Evolutionary conservation across 257 asterid species (phyloP).

Genomic region (Eustoma russellianum): DNA sequence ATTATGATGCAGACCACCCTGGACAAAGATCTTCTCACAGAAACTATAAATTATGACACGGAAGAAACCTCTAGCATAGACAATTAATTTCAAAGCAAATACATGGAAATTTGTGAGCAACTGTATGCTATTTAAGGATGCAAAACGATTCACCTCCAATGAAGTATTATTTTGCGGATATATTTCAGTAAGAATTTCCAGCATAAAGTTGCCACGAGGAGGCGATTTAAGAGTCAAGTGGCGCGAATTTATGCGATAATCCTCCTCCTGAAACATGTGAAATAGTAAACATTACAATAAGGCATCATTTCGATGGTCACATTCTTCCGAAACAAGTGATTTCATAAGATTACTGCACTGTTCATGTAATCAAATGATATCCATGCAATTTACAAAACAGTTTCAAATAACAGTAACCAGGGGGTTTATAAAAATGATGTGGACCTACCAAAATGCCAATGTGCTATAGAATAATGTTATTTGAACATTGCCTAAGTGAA

Average conservation of each 20-base stretch:
- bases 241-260: conserved; percentile 51
- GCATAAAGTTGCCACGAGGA: conserved; percentile 58
- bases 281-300: background rate
- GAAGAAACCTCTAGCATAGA: too few relatives aligned
- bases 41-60: too few relatives aligned
- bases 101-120: background rate
- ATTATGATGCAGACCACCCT: too few relatives aligned
- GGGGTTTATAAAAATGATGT: too few relatives aligned
- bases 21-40: too few relatives aligned
- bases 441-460: too few relatives aligned
- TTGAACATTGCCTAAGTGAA: too few relatives aligned
- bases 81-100: background rate
- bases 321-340: background rate
- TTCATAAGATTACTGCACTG: background rate
- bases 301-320: background rate
- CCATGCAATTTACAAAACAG: background rate
- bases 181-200: conserved; percentile 82
- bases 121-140: too few relatives aligned
- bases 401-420: too few relatives aligned
- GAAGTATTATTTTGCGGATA: conserved; percentile 88
- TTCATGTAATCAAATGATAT: background rate
- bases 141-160: conserved; percentile 49
- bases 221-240: conserved; percentile 66
- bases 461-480: too few relatives aligned
- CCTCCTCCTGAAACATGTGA: conserved; percentile 51